phyloP scores from a whole-genome alignment of 106 monocot genomes.

The Dendrobium huoshanense region DNA sequence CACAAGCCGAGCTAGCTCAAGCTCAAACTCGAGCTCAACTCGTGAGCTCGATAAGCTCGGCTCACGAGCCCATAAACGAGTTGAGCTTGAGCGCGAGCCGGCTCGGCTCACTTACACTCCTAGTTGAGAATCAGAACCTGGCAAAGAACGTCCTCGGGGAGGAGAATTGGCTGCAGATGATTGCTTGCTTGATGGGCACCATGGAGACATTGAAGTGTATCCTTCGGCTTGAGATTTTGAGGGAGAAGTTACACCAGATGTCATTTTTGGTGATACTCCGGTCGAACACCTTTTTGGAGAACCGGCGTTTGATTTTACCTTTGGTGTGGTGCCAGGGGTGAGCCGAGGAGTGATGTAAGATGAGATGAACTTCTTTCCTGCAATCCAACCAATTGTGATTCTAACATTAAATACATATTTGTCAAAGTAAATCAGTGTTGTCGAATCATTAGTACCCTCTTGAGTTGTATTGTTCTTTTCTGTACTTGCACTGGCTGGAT shows the following conservation, averaged over 20 bases:
- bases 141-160: conserved; percentile 37
- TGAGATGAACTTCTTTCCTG: conserved; percentile 25
- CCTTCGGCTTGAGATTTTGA: conserved; percentile 37
- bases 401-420: not conserved
- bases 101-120: too few species aligned
- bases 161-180: conserved; percentile 59
- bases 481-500: conserved; percentile 18
- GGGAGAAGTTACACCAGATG: conserved; percentile 53
- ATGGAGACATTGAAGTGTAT: conserved; percentile 32
- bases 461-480: conserved; percentile 13
- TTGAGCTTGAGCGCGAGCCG: too few species aligned
- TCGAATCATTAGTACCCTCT: conserved; percentile 15
- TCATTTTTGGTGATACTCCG: conserved; percentile 35
- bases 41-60: too few species aligned
- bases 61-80: too few species aligned
- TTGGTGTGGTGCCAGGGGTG: conserved; percentile 45
- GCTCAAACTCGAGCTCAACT: too few species aligned
- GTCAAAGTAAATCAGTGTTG: too few species aligned
- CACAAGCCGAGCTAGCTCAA: too few species aligned
- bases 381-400: conserved; percentile 4
- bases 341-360: conserved; percentile 24
- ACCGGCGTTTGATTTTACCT: conserved; percentile 26
- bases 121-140: conserved; percentile 18
- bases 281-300: conserved; percentile 52
- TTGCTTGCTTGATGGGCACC: conserved; percentile 52